These are phyloP conservation scores for Penicillium sp. DNA, from an alignment of 2,329 filamentous ascomycete species.

Conservation along the genomic window DNA sequence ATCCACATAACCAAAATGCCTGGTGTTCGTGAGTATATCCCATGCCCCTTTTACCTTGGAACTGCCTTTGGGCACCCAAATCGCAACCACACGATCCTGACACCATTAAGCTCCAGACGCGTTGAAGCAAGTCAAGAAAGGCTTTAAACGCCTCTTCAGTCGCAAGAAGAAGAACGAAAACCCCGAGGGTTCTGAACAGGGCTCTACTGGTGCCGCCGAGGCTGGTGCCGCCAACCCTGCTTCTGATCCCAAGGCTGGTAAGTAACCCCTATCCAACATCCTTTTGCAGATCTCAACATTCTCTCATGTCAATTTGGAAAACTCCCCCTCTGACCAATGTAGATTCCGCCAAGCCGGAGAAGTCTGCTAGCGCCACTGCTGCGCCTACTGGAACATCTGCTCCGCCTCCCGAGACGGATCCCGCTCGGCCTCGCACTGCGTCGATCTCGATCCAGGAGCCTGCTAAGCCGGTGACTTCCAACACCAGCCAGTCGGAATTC, in stretches of 20 bases:
- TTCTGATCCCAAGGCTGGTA: too few species aligned
- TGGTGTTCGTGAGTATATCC: constrained; percentile 10
- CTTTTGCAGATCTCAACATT: too few species aligned
- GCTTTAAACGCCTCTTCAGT: constrained; percentile 9
- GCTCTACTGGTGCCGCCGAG: background rate
- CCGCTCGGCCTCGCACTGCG: background rate
- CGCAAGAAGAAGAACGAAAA: constrained; percentile 11
- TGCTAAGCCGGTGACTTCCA: background rate
- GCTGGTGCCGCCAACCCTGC: background rate
- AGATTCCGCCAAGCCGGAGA: too few species aligned
- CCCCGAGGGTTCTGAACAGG: background rate
- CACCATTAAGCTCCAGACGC: constrained; percentile 2
- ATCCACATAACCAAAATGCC: constrained; percentile 5
- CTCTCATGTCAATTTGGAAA: too few species aligned
- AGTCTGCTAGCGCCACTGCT: too few species aligned
- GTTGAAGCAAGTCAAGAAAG: constrained; percentile 9
- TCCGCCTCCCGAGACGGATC: too few species aligned
- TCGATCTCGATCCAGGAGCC: background rate
- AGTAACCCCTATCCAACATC: too few species aligned
- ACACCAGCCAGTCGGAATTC: background rate
- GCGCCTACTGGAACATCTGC: too few species aligned
- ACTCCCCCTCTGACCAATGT: too few species aligned
- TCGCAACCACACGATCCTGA: background rate
- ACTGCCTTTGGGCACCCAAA: background rate
- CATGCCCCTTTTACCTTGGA: background rate